phyloP scores from a whole-genome alignment of 306 rosid species.

The Senna siamea region DNA sequence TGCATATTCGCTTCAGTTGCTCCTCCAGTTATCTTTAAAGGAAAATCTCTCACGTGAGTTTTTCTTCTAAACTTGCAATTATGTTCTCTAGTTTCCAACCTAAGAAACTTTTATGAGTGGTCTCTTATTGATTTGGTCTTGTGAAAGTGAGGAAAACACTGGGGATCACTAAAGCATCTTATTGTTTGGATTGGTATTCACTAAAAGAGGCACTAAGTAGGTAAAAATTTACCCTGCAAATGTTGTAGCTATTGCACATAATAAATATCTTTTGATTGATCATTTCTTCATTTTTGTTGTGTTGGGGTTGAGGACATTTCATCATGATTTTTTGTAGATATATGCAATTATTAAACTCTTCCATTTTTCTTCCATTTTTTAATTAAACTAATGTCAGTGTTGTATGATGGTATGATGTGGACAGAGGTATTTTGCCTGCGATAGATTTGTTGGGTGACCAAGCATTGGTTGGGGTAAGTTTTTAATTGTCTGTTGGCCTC shows the following conservation, averaged over 20 bases:
- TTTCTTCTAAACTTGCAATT: constrained; percentile 33
- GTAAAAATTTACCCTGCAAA: background rate
- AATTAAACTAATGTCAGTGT: constrained; percentile 43
- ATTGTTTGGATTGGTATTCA: background rate
- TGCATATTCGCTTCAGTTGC: constrained; percentile 84
- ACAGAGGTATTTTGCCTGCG: constrained; percentile 91
- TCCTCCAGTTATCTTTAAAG: constrained; percentile 84
- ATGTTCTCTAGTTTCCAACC: constrained; percentile 12
- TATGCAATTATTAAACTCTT: background rate
- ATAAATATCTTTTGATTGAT: constrained; percentile 13
- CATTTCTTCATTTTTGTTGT: background rate
- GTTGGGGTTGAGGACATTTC: constrained; percentile 15
- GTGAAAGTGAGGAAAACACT: constrained; percentile 31
- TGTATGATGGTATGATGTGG: constrained; percentile 39
- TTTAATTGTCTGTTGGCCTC: constrained; percentile 33
- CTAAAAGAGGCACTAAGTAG: constrained; percentile 4
- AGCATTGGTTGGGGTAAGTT: constrained; percentile 71
- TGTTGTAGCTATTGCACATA: constrained; percentile 19
- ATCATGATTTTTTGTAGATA: constrained; percentile 20
- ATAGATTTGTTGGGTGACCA: constrained; percentile 55
- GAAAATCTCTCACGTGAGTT: constrained; percentile 87
- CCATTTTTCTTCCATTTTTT: constrained; percentile 1
- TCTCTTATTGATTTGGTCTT: constrained; percentile 28
- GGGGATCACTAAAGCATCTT: constrained; percentile 34
- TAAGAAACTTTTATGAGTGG: constrained; percentile 11